Evolutionary conservation across 164 flowering plant genomes (phyloP), one percentile per base, ranked within the genome.

Genomic region (Akebia trifoliata): DNA sequence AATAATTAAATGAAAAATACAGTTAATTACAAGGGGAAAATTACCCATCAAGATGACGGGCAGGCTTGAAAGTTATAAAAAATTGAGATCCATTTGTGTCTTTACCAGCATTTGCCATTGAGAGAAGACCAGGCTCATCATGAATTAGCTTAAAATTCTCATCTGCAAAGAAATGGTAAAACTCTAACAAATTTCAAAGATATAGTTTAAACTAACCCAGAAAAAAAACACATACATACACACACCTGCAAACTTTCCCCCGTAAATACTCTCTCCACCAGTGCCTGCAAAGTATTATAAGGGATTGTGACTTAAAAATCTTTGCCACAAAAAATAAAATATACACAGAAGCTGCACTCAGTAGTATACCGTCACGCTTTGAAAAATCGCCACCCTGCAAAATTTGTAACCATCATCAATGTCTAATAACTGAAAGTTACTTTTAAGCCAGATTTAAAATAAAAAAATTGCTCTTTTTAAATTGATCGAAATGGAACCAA

Each of bases 321-420:
- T 49, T 11, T 15, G 7, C 56, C 58, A 54, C 22, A 35, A 54
- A 65, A 61, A 60, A 29, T 32, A 56, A 68, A 70, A 51, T 61
- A 68, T 56, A 67, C n/a, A 45, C 45, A 59, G 58, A 56, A 62
- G 61, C 59, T 58, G 54, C 66, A 69, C 55, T 60, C 42, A 59
- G 25, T 32, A 74, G 44, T 94, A 54, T 82, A 93, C 97, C 99
- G 80, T 93, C 87, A 68, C 77, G 71, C 63, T 73, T 79, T 18
- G 85, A 74, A 62, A 90, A 83, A 67, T 90, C 99, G 32, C 99
- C 99, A 70, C 83, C 99, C 99, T 93, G 92, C 68, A 35, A 59
- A 52, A 50, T n/a, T 31, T 9, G 20, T 5, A 69, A 3, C 30
- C 56, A 18, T 7, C 26, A 44, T 74, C 46, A 77, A 46, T 67